A percentile compares a stretch with the other conserved stretches of the same genome.
phyloP scores from a whole-genome alignment of 2,329 filamentous ascomycete species.

The Arthroderma sp. region DNA sequence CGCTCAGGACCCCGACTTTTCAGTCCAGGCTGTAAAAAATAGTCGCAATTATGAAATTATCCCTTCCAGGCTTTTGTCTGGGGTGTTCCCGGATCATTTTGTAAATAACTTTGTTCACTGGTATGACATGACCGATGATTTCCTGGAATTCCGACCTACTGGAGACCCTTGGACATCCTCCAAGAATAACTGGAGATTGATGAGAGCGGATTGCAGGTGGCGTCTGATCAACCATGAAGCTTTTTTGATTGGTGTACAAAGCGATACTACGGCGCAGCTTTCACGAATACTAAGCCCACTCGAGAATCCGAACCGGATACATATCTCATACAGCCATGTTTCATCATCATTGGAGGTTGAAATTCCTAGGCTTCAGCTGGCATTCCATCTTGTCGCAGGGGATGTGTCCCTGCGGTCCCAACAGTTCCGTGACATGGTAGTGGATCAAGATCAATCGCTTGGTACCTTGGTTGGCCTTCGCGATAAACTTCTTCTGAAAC shows the following conservation, averaged over 20 bases:
- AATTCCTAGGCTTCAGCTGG: conserved; percentile 38
- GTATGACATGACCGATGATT: conserved; percentile 20
- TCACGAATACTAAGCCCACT: not conserved
- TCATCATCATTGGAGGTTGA: conserved; percentile 19
- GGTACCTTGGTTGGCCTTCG: conserved; percentile 14
- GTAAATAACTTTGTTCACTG: conserved; percentile 32
- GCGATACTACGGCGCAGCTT: conserved; percentile 8
- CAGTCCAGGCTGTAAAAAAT: too few relatives aligned
- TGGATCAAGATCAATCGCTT: conserved; percentile 15
- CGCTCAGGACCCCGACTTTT: too few relatives aligned
- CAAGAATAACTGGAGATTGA: conserved; percentile 14
- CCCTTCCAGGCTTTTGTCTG: conserved; percentile 15
- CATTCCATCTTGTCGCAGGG: not conserved
- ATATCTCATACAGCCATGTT: not conserved
- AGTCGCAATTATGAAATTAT: too few relatives aligned
- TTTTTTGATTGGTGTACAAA: conserved; percentile 23
- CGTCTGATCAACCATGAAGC: conserved; percentile 2
- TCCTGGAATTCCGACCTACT: conserved; percentile 17
- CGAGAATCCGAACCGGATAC: not conserved
- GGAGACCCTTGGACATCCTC: conserved; percentile 15
- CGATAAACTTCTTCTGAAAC: conserved; percentile 16
- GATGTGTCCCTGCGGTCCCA: not conserved
- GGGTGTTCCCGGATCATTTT: conserved; percentile 21
- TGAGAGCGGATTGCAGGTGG: too few relatives aligned
- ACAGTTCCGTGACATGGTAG: conserved; percentile 1